Percentiles rank a stretch among this genome's conserved stretches.
phyloP scores from a whole-genome alignment of 2,329 filamentous ascomycete species.

The Cladophialophora immunda region DNA sequence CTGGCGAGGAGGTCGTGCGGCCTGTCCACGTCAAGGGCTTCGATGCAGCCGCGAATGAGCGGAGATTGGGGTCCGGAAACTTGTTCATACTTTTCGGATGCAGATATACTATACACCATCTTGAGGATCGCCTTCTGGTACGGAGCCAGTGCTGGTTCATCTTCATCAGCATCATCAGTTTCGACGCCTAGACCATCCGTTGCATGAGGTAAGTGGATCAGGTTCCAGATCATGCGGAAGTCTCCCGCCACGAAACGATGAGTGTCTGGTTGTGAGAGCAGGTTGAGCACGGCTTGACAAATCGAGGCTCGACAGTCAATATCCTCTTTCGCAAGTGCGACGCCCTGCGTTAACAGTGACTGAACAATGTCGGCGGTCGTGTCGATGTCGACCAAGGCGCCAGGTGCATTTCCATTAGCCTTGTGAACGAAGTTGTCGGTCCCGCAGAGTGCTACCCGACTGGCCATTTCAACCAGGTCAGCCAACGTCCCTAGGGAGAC shows the following conservation, averaged over 20 bases:
- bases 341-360: constrained; percentile 26
- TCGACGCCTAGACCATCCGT: constrained; percentile 10
- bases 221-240: constrained; percentile 24
- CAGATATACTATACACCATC: constrained; percentile 35
- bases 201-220: constrained; percentile 30
- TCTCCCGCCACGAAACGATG: constrained; percentile 23
- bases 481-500: constrained; percentile 27
- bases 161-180: constrained; percentile 29
- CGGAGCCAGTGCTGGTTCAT: constrained; percentile 19
- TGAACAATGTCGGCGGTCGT: constrained; percentile 25
- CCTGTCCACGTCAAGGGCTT: constrained; percentile 8
- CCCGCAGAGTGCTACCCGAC: constrained; percentile 31
- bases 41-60: constrained; percentile 23
- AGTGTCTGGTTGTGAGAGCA: constrained; percentile 29
- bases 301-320: constrained; percentile 28
- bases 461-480: constrained; percentile 39
- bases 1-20: constrained; percentile 1
- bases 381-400: constrained; percentile 17
- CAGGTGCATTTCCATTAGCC: constrained; percentile 8
- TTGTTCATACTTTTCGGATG: constrained; percentile 27
- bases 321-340: constrained; percentile 21
- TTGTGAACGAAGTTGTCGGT: constrained; percentile 23
- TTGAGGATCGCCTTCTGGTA: constrained; percentile 37
- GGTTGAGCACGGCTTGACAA: constrained; percentile 33
- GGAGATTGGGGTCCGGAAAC: constrained; percentile 14